Conservation (phyloP, 2,329 filamentous ascomycete species). For the Bipolaris bicolor region DNA sequence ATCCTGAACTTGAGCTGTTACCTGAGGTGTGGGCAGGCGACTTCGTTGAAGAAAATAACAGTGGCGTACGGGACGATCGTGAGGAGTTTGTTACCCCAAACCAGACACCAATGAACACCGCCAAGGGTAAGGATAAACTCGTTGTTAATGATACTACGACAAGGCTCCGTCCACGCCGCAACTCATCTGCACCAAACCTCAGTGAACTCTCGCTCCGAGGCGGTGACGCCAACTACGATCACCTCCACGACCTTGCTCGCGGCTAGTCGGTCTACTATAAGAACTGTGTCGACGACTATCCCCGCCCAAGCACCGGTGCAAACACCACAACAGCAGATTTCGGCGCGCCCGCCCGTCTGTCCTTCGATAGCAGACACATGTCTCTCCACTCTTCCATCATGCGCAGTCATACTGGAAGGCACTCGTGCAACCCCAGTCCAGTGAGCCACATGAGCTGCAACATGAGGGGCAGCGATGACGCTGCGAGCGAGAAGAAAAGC, state of each 20-base stretch:
- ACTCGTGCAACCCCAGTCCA: constrained; percentile 32
- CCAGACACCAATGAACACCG: constrained; percentile 4
- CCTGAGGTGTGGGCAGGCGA: constrained; percentile 44
- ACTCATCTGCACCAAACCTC: constrained; percentile 32
- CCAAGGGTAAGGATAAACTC: constrained; percentile 19
- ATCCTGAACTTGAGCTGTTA: constrained; percentile 57
- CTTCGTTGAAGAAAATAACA: constrained; percentile 13
- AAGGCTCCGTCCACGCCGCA: constrained; percentile 32
- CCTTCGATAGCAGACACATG: constrained; percentile 24
- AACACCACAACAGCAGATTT: constrained; percentile 24
- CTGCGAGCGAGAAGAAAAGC: constrained; percentile 31
- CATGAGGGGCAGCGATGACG: constrained; percentile 21
- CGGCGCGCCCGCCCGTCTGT: constrained; percentile 21
- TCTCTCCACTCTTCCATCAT: constrained; percentile 25
- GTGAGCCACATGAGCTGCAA: constrained; percentile 29
- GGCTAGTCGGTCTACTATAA: constrained; percentile 47
- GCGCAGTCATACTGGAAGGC: constrained; percentile 17
- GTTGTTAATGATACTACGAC: constrained; percentile 30
- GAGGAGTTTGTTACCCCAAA: background rate
- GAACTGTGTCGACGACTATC: constrained; percentile 38
- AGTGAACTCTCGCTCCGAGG: constrained; percentile 17
- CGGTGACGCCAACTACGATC: constrained; percentile 15
- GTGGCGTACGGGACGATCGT: background rate
- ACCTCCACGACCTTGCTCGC: constrained; percentile 32
- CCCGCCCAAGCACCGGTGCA: constrained; percentile 30